A percentile compares a stretch with the other conserved stretches of the same genome.
These are phyloP conservation scores for Hemisphaericaspora subhashii DNA, from an alignment of 1,139 yeast species.

Conservation along the genomic window DNA sequence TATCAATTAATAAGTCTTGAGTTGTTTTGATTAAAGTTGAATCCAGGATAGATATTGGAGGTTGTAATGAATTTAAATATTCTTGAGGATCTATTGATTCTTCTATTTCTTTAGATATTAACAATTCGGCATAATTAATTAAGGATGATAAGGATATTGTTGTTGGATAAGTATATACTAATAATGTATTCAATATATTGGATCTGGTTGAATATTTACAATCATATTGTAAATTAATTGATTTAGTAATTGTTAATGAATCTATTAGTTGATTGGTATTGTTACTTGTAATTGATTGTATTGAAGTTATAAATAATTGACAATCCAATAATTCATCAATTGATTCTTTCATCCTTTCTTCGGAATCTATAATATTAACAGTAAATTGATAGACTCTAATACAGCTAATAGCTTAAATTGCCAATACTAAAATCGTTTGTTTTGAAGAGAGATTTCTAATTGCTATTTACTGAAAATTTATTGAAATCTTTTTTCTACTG, in stretches of 20 bases:
- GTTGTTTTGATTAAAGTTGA: constrained; percentile 18
- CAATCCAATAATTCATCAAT: no score
- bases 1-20: constrained; percentile 16
- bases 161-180: constrained; percentile 18
- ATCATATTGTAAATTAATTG: background rate
- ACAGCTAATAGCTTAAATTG: no score
- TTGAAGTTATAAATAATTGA: constrained; percentile 13
- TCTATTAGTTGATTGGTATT: background rate
- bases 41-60: no score
- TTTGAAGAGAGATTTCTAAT: no score
- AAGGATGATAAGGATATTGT: constrained; percentile 11
- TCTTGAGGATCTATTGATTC: constrained; percentile 25
- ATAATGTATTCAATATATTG: constrained; percentile 16
- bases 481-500: no score
- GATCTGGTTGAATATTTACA: constrained; percentile 9
- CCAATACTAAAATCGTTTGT: no score
- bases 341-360: no score
- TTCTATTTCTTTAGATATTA: constrained; percentile 10
- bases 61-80: constrained; percentile 19
- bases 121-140: constrained; percentile 10
- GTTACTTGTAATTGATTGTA: constrained; percentile 7
- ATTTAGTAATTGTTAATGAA: constrained; percentile 1
- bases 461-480: no score
- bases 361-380: no score
- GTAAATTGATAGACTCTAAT: no score